Evolutionary conservation across 108 stramenopile species (phyloP), one percentile per base, ranked within the genome.

Genomic region (Stephanodiscus minutulus): DNA sequence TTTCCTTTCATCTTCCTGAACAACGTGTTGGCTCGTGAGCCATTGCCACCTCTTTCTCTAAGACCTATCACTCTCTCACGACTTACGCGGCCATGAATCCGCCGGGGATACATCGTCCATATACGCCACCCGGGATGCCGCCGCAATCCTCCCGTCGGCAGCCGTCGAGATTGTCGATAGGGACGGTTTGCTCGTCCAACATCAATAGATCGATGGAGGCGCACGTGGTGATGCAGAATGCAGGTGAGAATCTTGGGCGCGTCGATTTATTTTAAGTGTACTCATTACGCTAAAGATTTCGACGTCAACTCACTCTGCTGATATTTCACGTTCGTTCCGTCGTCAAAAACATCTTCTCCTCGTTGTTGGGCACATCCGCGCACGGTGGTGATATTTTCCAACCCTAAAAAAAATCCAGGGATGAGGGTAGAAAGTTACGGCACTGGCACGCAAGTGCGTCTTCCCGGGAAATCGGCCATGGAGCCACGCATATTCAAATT

Each of bases 161-260:
- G 24, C 49, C 75, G n/a, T 89, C 87, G 48, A 85, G 85, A 61
- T 86, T 92, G 11, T 88, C 87, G 10, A 92, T 85, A 63, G 93
- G 93, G 21, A 88, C 89, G 2, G 95, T 96, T 17, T 96, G 95
- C 82, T 93, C 92, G 17, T 88, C 86, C 35, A 96, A 96, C 72
- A 96, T 96, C 80, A 96, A 96, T 74, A 88, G 95, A 76, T 93
- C 92, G 39, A 96, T 96, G 95, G 95, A 96, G 65, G 91, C 95
- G 9, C 95, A 96, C 73, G 79, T 93, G 37, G 87, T 92, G 35
- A 66, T 96, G 41, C 85, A 87, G 18, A 93, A 96, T 78, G 92
- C 92, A 49, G 91, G 92, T 89, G 69, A 55, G 86, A 29, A 24
- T 2, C 15, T 2, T 15, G 35, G 6, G 18, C 17, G 25, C 27